phyloP scores from a whole-genome alignment of 2,329 filamentous ascomycete species.

The Orbilia blumenaviensis region DNA sequence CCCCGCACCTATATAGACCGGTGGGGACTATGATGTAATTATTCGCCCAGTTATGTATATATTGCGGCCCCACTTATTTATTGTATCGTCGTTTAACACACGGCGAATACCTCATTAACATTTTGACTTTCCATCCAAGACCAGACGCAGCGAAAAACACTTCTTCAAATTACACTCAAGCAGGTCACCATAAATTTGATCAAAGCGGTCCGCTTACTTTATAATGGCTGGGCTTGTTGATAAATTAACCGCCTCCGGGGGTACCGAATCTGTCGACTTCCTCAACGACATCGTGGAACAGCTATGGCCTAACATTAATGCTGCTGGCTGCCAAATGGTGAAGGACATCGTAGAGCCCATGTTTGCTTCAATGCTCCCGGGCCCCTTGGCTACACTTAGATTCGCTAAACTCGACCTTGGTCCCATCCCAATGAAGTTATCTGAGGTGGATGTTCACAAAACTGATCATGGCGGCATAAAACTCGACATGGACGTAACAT shows the following conservation, averaged over 20 bases:
- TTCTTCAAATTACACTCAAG: too few species aligned
- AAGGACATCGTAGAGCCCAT: slow-evolving; percentile 66
- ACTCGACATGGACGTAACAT: slow-evolving; percentile 64
- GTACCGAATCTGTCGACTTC: slow-evolving; percentile 63
- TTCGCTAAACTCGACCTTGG: slow-evolving; percentile 65
- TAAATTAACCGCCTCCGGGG: slow-evolving; percentile 62
- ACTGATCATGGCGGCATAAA: slow-evolving; percentile 64
- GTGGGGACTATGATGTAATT: too few species aligned
- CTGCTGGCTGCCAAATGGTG: slow-evolving; percentile 63
- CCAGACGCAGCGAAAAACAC: too few species aligned
- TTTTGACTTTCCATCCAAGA: too few species aligned
- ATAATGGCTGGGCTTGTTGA: slow-evolving; percentile 62
- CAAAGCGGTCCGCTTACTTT: too few species aligned
- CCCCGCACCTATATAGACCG: too few species aligned
- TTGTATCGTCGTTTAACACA: too few species aligned
- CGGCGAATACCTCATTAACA: too few species aligned
- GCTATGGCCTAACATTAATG: slow-evolving; percentile 66
- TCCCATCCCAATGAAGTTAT: slow-evolving; percentile 61
- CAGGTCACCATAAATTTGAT: too few species aligned
- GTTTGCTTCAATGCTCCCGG: slow-evolving; percentile 64
- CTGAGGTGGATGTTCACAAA: slow-evolving; percentile 64
- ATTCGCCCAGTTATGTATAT: too few species aligned
- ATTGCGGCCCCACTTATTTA: too few species aligned
- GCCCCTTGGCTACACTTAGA: slow-evolving; percentile 62
- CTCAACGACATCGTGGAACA: slow-evolving; percentile 65